Conservation (phyloP, 371 early-diverging fungal genomes). For the Mortierella sp. region DNA sequence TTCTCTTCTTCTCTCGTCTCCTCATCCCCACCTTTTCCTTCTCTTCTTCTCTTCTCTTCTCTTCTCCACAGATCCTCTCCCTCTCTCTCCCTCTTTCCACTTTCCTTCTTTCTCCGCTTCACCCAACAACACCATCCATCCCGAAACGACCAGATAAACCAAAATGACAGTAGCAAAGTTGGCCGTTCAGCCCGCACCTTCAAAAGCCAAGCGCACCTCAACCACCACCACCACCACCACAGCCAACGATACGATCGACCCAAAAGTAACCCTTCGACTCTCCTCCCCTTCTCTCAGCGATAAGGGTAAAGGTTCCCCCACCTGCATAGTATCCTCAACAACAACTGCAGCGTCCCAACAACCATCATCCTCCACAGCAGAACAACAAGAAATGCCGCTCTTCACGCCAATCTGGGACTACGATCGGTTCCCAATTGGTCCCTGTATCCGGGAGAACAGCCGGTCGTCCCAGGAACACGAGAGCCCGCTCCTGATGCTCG, state of each 20-base stretch:
- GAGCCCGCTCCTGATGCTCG: conserved; percentile 24
- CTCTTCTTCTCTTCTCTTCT: too few species aligned
- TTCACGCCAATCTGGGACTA: conserved; percentile 49
- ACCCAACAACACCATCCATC: not conserved
- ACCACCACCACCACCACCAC: not conserved
- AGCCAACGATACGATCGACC: not conserved
- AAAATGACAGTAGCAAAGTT: conserved; percentile 12
- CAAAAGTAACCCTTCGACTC: not conserved
- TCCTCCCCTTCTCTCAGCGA: not conserved
- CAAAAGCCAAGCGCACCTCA: not conserved
- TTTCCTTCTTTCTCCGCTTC: not conserved
- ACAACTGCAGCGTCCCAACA: not conserved
- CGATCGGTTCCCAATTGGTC: conserved; percentile 40
- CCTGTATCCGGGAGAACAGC: conserved; percentile 27
- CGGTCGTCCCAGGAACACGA: conserved; percentile 24
- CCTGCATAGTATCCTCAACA: not conserved
- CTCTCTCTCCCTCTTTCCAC: conserved; percentile 1
- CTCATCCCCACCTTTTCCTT: not conserved
- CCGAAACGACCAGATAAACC: not conserved
- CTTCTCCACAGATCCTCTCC: not conserved
- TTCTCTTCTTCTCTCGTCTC: not conserved
- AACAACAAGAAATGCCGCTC: conserved; percentile 1
- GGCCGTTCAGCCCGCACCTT: conserved; percentile 18
- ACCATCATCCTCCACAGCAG: not conserved
- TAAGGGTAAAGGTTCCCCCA: conserved; percentile 1